A percentile compares a stretch with the other conserved stretches of the same genome.
Evolutionary conservation across 306 rosid species (phyloP).

Genomic region (Begonia masoniana): DNA sequence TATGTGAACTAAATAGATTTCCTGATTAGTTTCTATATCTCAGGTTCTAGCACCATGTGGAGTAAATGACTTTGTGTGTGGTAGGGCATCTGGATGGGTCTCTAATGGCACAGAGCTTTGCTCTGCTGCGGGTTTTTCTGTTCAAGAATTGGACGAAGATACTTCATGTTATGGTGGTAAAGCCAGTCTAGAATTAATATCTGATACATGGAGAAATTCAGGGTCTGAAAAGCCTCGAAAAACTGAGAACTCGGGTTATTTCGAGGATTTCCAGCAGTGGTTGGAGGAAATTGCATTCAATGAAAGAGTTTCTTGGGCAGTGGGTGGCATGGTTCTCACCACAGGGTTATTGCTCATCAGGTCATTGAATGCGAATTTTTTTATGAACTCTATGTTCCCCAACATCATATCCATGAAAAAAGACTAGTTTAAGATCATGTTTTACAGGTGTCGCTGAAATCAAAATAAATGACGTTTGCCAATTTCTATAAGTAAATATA

Average conservation of each 20-base stretch:
- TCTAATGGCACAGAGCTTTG: constrained; percentile 90
- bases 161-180: constrained; percentile 67
- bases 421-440: not conserved
- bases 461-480: not conserved
- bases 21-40: constrained; percentile 20
- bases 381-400: not conserved
- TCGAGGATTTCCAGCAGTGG: constrained; percentile 54
- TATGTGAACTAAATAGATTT: constrained; percentile 1
- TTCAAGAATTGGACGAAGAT: constrained; percentile 29
- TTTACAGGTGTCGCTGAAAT: not conserved
- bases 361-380: constrained; percentile 16
- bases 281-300: constrained; percentile 40
- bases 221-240: constrained; percentile 22
- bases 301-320: constrained; percentile 85
- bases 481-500: not conserved
- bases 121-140: constrained; percentile 67
- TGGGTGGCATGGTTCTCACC: constrained; percentile 89
- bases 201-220: constrained; percentile 69
- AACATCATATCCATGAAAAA: not conserved
- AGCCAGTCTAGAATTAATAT: constrained; percentile 58
- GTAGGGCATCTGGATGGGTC: constrained; percentile 90
- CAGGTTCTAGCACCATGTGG: constrained; percentile 97
- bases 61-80: constrained; percentile 88
- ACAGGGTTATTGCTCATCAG: constrained; percentile 69
- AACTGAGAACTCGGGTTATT: constrained; percentile 17